Conservation (phyloP, 2,329 filamentous ascomycete genomes). For the Colletotrichum kahawae region DNA sequence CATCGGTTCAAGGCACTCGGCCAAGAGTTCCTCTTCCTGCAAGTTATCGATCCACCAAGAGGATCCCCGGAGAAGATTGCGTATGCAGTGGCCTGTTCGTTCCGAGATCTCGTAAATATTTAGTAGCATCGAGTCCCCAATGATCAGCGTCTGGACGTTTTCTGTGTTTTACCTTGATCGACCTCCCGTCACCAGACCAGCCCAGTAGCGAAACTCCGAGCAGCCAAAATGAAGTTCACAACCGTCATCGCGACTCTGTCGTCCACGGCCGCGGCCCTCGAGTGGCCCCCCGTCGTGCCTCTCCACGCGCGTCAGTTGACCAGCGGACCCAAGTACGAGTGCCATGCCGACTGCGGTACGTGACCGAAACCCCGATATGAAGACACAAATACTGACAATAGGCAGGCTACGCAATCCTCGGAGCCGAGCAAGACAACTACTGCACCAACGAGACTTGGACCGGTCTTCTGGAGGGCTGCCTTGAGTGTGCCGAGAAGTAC, state of each 20-base stretch:
- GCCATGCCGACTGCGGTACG: slow-evolving; percentile 52
- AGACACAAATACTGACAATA: neutral
- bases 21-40: neutral
- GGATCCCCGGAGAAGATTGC: neutral
- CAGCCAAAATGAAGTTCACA: neutral
- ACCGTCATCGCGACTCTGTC: neutral
- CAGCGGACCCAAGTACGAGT: slow-evolving; percentile 25
- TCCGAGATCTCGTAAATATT: neutral
- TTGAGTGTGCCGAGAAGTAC: slow-evolving; percentile 46
- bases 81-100: neutral
- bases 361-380: neutral
- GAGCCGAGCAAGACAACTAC: slow-evolving; percentile 35
- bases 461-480: slow-evolving; percentile 43
- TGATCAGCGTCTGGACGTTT: neutral
- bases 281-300: slow-evolving; percentile 2
- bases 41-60: neutral
- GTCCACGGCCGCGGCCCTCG: neutral
- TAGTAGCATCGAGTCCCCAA: neutral
- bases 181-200: too few relatives aligned
- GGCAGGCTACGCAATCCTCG: slow-evolving; percentile 37
- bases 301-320: slow-evolving; percentile 14
- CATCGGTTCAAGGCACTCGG: neutral
- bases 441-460: slow-evolving; percentile 45
- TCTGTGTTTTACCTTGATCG: too few relatives aligned
- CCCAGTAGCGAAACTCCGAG: neutral